phyloP scores from a whole-genome alignment of 345 rosid genomes.

The Laguncularia racemosa region DNA sequence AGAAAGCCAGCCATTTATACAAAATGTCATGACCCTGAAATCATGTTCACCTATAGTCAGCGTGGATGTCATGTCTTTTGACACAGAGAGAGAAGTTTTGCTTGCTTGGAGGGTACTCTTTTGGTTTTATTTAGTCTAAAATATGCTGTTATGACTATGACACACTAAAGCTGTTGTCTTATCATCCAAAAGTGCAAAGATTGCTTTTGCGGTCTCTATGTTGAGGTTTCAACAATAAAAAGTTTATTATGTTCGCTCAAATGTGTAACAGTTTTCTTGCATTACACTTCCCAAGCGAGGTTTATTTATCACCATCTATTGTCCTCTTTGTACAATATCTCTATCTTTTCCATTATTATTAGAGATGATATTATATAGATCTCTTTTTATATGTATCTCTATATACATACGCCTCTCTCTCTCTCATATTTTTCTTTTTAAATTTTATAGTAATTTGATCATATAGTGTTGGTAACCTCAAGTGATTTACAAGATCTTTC shows the following conservation, averaged over 20 bases:
- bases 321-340: too few species aligned
- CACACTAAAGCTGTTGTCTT: background rate
- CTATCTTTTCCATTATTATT: too few species aligned
- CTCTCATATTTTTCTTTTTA: too few species aligned
- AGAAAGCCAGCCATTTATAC: conserved; percentile 75
- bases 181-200: too few species aligned
- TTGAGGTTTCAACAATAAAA: background rate
- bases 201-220: too few species aligned
- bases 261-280: background rate
- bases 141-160: too few species aligned
- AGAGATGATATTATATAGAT: too few species aligned
- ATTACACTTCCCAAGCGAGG: background rate
- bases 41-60: conserved; percentile 93
- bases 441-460: too few species aligned
- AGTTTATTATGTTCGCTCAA: background rate
- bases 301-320: background rate
- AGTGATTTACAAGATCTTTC: too few species aligned
- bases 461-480: too few species aligned
- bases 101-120: conserved; percentile 91
- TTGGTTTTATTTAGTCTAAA: conserved; percentile 7
- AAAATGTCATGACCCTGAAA: conserved; percentile 94
- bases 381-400: too few species aligned
- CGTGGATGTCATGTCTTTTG: conserved; percentile 90
- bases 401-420: too few species aligned
- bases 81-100: conserved; percentile 78